Evolutionary conservation across 163 green algal genomes (phyloP).

Genomic region (Chlorella variabilis): DNA sequence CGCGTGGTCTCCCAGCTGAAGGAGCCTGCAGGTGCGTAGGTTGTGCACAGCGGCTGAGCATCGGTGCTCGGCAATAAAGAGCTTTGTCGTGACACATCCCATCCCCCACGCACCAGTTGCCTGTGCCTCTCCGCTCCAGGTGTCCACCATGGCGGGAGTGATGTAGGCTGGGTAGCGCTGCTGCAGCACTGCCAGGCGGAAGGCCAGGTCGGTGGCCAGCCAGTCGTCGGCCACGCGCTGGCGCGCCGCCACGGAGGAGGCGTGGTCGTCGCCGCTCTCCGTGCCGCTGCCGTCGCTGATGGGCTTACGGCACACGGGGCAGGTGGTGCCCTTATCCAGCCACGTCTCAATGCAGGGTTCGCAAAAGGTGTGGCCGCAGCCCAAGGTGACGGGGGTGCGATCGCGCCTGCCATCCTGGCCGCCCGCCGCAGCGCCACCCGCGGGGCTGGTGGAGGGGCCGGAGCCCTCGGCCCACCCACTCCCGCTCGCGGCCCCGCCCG

Average conservation of each 20-base stretch:
- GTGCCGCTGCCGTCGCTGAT: slow-evolving; percentile 11
- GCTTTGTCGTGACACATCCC: too few species aligned
- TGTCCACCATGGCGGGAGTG: slow-evolving; percentile 42
- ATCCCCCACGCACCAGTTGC: slow-evolving; percentile 1
- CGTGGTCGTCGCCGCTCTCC: neutral
- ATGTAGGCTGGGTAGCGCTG: slow-evolving; percentile 45
- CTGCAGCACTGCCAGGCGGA: slow-evolving; percentile 48
- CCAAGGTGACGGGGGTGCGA: slow-evolving; percentile 55
- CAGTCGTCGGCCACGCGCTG: slow-evolving; percentile 26
- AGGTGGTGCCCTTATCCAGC: slow-evolving; percentile 52
- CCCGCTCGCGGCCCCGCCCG: neutral
- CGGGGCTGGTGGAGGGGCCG: slow-evolving; percentile 2
- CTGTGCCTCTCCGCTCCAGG: slow-evolving; percentile 41
- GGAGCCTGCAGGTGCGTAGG: slow-evolving; percentile 10
- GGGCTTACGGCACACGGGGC: slow-evolving; percentile 56
- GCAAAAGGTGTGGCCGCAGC: slow-evolving; percentile 70
- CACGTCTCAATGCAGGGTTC: slow-evolving; percentile 56
- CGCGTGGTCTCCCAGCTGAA: slow-evolving; percentile 37
- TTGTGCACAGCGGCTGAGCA: neutral
- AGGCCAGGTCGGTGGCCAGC: slow-evolving; percentile 43
- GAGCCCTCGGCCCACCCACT: neutral
- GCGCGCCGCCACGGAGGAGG: neutral
- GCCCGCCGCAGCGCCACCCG: neutral
- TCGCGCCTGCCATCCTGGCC: neutral
- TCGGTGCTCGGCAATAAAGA: neutral